Percentiles rank a stretch among this genome's conserved stretches.
These are phyloP conservation scores for Trichoderma sp. DNA, from an alignment of 2,329 filamentous ascomycete species.

Conservation along the genomic window DNA sequence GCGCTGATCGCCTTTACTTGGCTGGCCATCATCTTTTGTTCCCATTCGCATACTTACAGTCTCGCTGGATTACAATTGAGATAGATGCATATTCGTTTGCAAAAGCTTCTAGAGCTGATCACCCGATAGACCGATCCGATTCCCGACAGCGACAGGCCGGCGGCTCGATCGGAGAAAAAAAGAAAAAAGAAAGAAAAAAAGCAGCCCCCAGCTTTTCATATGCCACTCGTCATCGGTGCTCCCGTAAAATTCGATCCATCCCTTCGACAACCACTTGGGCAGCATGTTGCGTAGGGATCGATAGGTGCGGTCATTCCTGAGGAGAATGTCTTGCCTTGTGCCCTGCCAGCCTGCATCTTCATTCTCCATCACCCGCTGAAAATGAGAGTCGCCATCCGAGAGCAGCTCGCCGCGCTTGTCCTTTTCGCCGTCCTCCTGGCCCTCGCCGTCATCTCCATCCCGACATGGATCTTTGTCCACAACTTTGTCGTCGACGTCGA, in stretches of 20 bases:
- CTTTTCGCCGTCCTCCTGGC: slow-evolving; percentile 70
- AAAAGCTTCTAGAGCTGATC: not conserved
- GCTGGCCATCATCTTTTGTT: not conserved
- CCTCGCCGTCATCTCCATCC: slow-evolving; percentile 74
- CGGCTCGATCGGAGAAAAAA: not conserved
- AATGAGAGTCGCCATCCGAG: slow-evolving; percentile 84
- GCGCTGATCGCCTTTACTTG: not conserved
- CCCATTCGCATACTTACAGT: too few relatives aligned
- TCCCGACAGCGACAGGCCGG: not conserved
- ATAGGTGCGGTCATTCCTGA: not conserved
- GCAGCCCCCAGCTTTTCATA: not conserved
- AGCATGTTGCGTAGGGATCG: slow-evolving; percentile 6
- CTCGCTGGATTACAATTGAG: not conserved
- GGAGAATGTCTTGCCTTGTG: slow-evolving; percentile 13
- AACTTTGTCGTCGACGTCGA: slow-evolving; percentile 51
- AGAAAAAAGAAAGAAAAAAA: not conserved
- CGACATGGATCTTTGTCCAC: slow-evolving; percentile 63
- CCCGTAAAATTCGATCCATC: not conserved
- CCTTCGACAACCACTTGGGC: not conserved
- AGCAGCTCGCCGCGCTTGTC: slow-evolving; percentile 81
- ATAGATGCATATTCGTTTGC: not conserved
- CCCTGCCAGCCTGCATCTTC: not conserved
- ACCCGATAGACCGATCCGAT: not conserved
- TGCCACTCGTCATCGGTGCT: not conserved
- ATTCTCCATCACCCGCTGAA: not conserved